Conservation (phyloP, 2,329 filamentous ascomycete species). For the Tolypocladium tundrense region DNA sequence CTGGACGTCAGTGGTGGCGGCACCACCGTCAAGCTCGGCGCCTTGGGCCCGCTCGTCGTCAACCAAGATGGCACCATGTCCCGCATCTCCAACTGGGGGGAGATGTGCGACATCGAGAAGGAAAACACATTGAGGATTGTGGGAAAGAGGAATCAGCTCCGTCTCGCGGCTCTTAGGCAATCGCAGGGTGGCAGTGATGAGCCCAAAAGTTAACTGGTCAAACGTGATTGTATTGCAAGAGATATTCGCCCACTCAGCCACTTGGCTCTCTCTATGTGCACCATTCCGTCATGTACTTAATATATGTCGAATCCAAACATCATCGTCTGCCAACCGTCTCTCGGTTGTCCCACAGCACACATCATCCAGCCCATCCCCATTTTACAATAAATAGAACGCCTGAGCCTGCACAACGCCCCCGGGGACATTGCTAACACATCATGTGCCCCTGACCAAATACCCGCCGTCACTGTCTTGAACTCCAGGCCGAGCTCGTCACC, state of each 20-base stretch:
- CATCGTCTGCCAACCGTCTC: conserved; percentile 7
- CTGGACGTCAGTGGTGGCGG: conserved; percentile 21
- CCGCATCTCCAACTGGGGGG: conserved; percentile 61
- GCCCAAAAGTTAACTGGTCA: background rate
- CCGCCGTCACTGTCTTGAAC: background rate
- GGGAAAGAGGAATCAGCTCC: conserved; percentile 56
- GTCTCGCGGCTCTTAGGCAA: conserved; percentile 40
- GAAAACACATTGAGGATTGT: conserved; percentile 57
- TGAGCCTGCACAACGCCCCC: conserved; percentile 3
- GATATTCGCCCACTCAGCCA: background rate
- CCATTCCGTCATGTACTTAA: conserved; percentile 1
- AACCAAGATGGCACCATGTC: conserved; percentile 62
- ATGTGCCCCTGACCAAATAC: background rate
- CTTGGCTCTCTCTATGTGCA: conserved; percentile 2
- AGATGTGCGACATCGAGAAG: conserved; percentile 60
- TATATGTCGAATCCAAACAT: background rate
- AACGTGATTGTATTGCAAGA: background rate
- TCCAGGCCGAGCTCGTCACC: conserved; percentile 5
- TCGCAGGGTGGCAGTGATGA: background rate
- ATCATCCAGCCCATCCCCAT: background rate
- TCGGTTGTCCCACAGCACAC: conserved; percentile 8
- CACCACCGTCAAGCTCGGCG: conserved; percentile 47
- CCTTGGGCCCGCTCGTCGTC: conserved; percentile 63
- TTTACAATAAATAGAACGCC: conserved; percentile 1
- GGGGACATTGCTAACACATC: background rate